Base-by-base conservation (phyloP, 768 basidiomycete genomes). In the Dacryopinax spathularia region DNA sequence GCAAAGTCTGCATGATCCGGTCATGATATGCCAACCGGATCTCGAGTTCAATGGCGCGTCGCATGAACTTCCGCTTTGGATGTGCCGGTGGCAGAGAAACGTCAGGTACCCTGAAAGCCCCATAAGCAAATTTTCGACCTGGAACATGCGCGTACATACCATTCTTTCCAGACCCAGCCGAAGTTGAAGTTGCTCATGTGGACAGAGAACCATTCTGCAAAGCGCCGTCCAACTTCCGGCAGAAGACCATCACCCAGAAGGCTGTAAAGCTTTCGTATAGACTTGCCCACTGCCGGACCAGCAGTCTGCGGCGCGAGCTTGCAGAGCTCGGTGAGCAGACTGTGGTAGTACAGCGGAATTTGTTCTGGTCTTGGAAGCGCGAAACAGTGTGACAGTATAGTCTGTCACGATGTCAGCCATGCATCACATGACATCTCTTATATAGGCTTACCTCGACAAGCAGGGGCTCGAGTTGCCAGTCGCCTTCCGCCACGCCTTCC, bases 151-250 rank as follows among this genome's bases (percentile, higher is more conserved):
- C 31, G 61, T 60, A 75, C 85, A 44, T 61, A 93, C 95, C 96
- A 99, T 80, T 98, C 96, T 70, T 91, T 94, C 96, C 96, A 99
- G 15, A 96, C 91, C 96, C 96, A 98, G 69, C 87, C 85, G 75
- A 97, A 99, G 27, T 86, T 87, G 73, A 97, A 99, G 75, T 99
- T 99, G 68, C 91, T 94, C 85, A 99, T 87, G 70, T 99, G 96
- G 1, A 89, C 80, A 1, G 91, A 82, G 68, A 98, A 96, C 96
- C 96, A 99, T 65, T 97, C 93, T 0, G 89, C 85, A 64, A 93
- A 89, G 33, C 91, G 79, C 59, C 86, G 82, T 1, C 86, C 79
- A 61, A 90, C 77, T 65, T 95, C 94, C 7, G 89, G 83, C 66
- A 97, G 95, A 33, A 98, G 77, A 0, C 90, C 92, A 36, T 90